These are phyloP conservation scores for Candida easanensis DNA, from an alignment of 805 yeast genomes.

Conservation along the genomic window DNA sequence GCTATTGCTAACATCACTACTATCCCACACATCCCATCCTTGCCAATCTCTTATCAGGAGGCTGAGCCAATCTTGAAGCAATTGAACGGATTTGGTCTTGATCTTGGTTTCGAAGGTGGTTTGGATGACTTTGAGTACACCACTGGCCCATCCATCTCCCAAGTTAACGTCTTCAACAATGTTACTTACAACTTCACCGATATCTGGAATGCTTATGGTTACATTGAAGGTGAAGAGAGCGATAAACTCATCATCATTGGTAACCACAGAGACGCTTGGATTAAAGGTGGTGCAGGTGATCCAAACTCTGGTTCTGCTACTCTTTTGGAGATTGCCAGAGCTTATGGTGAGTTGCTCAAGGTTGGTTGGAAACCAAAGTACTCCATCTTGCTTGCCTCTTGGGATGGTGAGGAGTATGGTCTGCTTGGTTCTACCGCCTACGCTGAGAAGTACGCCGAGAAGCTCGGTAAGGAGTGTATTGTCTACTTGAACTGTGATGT, in stretches of 20 bases:
- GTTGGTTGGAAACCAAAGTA: slow-evolving; percentile 67
- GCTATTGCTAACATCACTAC: slow-evolving; percentile 43
- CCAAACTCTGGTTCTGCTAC: slow-evolving; percentile 75
- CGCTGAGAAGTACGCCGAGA: slow-evolving; percentile 59
- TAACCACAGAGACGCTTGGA: slow-evolving; percentile 82
- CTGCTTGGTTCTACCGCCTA: slow-evolving; percentile 73
- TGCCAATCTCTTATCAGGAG: slow-evolving; percentile 65
- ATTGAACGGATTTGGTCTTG: slow-evolving; percentile 57
- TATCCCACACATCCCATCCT: slow-evolving; percentile 65
- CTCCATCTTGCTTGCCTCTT: slow-evolving; percentile 66
- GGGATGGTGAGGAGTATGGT: slow-evolving; percentile 84
- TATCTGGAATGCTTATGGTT: slow-evolving; percentile 61
- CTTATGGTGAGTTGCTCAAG: slow-evolving; percentile 47
- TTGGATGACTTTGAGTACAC: slow-evolving; percentile 44
- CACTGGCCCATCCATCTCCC: slow-evolving; percentile 47
- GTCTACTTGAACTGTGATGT: slow-evolving; percentile 73
- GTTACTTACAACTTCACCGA: slow-evolving; percentile 64
- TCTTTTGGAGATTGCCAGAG: slow-evolving; percentile 60
- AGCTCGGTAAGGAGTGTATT: slow-evolving; percentile 48
- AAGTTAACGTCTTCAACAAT: slow-evolving; percentile 53
- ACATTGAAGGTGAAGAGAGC: slow-evolving; percentile 49
- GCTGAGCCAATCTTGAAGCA: slow-evolving; percentile 59
- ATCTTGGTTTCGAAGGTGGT: slow-evolving; percentile 47
- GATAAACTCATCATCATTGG: slow-evolving; percentile 64
- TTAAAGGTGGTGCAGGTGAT: slow-evolving; percentile 75